Evolutionary conservation across 805 yeast species (phyloP).

Genomic region (Dipodascus geniculatus): DNA sequence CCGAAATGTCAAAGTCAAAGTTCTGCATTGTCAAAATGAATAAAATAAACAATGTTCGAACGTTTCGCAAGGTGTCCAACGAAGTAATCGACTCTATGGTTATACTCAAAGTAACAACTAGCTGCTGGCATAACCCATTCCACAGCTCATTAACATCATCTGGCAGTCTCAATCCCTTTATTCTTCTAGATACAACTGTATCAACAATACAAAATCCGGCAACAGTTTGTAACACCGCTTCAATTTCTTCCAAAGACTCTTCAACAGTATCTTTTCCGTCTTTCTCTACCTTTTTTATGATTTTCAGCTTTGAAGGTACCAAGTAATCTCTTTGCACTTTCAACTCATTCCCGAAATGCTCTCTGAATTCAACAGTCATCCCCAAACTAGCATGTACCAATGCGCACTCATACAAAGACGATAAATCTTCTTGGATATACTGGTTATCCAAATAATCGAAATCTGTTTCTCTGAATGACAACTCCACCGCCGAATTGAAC

Average conservation of each 20-base stretch:
- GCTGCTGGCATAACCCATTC: slow-evolving; percentile 43
- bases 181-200: slow-evolving; percentile 43
- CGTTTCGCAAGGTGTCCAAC: slow-evolving; percentile 31
- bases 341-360: slow-evolving; percentile 60
- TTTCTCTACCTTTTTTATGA: slow-evolving; percentile 9
- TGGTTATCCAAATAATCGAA: slow-evolving; percentile 34
- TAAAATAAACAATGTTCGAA: slow-evolving; percentile 55
- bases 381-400: slow-evolving; percentile 69
- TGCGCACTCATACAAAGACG: slow-evolving; percentile 72
- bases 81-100: slow-evolving; percentile 28
- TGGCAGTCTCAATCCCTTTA: slow-evolving; percentile 54
- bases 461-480: slow-evolving; percentile 53
- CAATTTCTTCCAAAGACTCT: slow-evolving; percentile 33
- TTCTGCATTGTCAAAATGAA: slow-evolving; percentile 70
- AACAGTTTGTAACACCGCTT: slow-evolving; percentile 31
- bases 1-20: slow-evolving; percentile 46
- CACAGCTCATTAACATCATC: slow-evolving; percentile 60
- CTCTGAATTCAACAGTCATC: slow-evolving; percentile 46
- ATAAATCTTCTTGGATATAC: slow-evolving; percentile 41
- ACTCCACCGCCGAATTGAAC: slow-evolving; percentile 79
- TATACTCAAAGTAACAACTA: slow-evolving; percentile 17
- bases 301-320: slow-evolving; percentile 48
- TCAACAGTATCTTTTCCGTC: slow-evolving; percentile 33
- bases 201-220: slow-evolving; percentile 74
- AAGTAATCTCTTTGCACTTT: slow-evolving; percentile 57